phyloP scores from a whole-genome alignment of 2,329 filamentous ascomycete genomes.

The Exophiala phaeomuriformis region DNA sequence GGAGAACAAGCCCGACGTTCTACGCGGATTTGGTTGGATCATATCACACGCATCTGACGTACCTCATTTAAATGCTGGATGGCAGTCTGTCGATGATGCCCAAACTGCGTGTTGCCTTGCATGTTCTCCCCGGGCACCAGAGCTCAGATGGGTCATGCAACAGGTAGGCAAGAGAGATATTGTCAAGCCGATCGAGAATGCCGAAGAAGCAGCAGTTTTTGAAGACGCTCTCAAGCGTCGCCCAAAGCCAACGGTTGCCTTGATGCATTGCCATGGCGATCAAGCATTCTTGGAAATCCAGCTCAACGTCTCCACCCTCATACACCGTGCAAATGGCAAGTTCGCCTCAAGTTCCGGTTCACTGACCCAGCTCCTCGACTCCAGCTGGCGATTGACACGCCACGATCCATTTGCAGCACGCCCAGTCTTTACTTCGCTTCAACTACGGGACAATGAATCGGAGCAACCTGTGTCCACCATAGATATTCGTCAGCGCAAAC shows the following conservation, averaged over 20 bases:
- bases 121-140: slow-evolving; percentile 14
- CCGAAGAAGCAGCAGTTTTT: slow-evolving; percentile 43
- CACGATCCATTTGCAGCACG: slow-evolving; percentile 11
- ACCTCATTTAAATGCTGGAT: background rate
- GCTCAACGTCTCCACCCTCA: slow-evolving; percentile 37
- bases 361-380: slow-evolving; percentile 11
- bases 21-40: slow-evolving; percentile 14
- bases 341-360: slow-evolving; percentile 23
- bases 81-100: background rate
- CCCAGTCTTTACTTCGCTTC: slow-evolving; percentile 4
- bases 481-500: slow-evolving; percentile 10
- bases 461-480: background rate
- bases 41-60: slow-evolving; percentile 3
- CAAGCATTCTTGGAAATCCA: slow-evolving; percentile 28
- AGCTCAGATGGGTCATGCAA: slow-evolving; percentile 12
- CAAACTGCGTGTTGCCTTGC: slow-evolving; percentile 1
- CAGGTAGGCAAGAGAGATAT: slow-evolving; percentile 26
- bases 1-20: slow-evolving; percentile 11
- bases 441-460: slow-evolving; percentile 6
- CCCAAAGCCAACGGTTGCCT: slow-evolving; percentile 38
- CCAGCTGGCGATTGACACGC: slow-evolving; percentile 22
- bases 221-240: slow-evolving; percentile 46
- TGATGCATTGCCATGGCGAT: slow-evolving; percentile 24
- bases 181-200: slow-evolving; percentile 46
- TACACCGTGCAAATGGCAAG: slow-evolving; percentile 38